Percentiles rank a stretch among this genome's conserved stretches.
Conservation (phyloP, 257 asterid genomes). For the Nicotiana obtusifolia region DNA sequence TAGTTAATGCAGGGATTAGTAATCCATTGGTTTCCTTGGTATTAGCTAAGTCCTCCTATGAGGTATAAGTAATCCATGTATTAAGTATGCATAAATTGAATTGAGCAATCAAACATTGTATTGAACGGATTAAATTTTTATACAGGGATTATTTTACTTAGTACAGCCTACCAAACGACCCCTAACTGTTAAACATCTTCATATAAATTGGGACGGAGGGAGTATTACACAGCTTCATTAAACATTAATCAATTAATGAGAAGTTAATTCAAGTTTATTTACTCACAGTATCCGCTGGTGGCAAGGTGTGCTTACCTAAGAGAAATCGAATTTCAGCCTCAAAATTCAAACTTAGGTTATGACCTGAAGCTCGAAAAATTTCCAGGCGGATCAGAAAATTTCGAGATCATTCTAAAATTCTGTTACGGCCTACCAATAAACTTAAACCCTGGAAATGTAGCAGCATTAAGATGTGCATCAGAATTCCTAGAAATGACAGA, state of each 20-base stretch:
- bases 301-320: slow-evolving; percentile 61
- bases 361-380: slow-evolving; percentile 56
- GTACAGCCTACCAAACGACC: too few species aligned
- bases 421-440: slow-evolving; percentile 58
- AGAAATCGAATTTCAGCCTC: slow-evolving; percentile 34
- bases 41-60: too few species aligned
- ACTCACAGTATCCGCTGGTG: slow-evolving; percentile 58
- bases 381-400: slow-evolving; percentile 79
- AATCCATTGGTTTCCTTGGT: too few species aligned
- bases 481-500: slow-evolving; percentile 85
- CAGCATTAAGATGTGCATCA: slow-evolving; percentile 71
- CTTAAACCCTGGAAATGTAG: slow-evolving; percentile 51
- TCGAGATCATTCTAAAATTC: slow-evolving; percentile 48
- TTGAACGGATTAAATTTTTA: too few species aligned
- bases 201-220: too few species aligned
- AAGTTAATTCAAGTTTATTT: slow-evolving; percentile 9
- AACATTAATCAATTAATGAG: background rate
- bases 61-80: too few species aligned
- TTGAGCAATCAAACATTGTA: too few species aligned
- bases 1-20: too few species aligned
- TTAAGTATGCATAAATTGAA: too few species aligned
- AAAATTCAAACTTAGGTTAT: slow-evolving; percentile 25
- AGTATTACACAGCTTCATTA: background rate
- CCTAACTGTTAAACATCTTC: too few species aligned
- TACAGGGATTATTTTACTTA: too few species aligned